Evolutionary conservation across 805 yeast species (phyloP).

Genomic region (Candida boidinii): DNA sequence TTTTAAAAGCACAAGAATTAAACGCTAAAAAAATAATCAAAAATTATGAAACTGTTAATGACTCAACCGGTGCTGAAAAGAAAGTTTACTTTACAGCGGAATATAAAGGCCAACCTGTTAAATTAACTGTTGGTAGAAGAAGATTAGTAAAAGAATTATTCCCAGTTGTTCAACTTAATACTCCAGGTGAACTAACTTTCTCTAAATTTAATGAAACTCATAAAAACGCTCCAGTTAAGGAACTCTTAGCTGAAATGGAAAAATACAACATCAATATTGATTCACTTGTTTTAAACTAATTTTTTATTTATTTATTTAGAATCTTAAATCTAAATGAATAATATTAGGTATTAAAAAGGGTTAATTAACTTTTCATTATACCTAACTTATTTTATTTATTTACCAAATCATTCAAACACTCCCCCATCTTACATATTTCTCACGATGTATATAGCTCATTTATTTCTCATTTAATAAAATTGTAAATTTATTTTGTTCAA

Average conservation of each 20-base stretch:
- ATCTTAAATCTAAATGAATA: too few species aligned
- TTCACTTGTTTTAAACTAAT: constrained; percentile 8
- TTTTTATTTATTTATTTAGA: too few species aligned
- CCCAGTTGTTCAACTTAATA: constrained; percentile 36
- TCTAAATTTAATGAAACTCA: constrained; percentile 37
- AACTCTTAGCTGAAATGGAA: constrained; percentile 43
- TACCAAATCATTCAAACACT: too few species aligned
- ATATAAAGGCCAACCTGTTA: constrained; percentile 32
- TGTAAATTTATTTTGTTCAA: too few species aligned
- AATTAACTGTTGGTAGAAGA: constrained; percentile 57
- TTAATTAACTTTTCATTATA: too few species aligned
- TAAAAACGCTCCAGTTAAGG: constrained; percentile 35
- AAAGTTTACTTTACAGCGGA: constrained; percentile 43
- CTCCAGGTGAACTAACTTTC: constrained; percentile 34
- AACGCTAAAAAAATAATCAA: constrained; percentile 29
- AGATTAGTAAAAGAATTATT: constrained; percentile 47
- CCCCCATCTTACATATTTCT: too few species aligned
- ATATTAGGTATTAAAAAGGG: too few species aligned
- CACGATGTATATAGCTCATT: too few species aligned
- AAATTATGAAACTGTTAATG: constrained; percentile 22
- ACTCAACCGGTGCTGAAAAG: constrained; percentile 20
- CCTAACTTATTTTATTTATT: too few species aligned
- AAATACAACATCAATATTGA: constrained; percentile 30
- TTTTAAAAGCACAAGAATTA: constrained; percentile 40
- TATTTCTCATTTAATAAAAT: too few species aligned